Evolutionary conservation across 495 filamentous ascomycete genomes (phyloP).

Genomic region (Neurospora sp.): DNA sequence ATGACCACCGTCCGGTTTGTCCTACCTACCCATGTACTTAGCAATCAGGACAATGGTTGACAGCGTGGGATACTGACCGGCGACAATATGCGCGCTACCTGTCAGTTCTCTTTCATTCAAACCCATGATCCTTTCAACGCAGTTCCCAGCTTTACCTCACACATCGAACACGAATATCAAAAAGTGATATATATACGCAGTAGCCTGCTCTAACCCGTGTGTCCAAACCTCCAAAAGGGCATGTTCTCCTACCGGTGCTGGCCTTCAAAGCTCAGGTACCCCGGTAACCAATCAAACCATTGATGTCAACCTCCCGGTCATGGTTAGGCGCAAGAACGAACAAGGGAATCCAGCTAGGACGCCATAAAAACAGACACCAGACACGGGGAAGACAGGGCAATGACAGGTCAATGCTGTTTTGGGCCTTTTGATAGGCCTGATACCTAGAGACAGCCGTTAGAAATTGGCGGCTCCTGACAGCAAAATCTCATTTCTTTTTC

Average conservation of each 20-base stretch:
- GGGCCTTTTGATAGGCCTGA: not conserved
- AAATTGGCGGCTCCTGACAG: not conserved
- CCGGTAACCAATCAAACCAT: not conserved
- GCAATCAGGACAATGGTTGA: not conserved
- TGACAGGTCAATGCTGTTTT: not conserved
- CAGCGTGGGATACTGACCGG: not conserved
- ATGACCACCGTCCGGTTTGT: not conserved
- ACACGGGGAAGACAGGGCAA: not conserved
- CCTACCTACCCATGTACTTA: not conserved
- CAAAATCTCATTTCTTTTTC: not conserved
- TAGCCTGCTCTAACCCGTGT: not conserved
- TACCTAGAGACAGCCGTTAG: not conserved
- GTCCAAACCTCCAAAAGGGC: not conserved
- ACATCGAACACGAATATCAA: not conserved
- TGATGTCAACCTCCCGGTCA: not conserved
- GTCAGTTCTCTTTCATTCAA: not conserved
- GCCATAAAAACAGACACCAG: not conserved
- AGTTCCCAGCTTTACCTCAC: not conserved
- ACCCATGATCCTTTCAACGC: not conserved
- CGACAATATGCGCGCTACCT: not conserved
- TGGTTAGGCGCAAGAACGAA: not conserved
- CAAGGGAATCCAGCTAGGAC: not conserved
- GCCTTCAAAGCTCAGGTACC: not conserved
- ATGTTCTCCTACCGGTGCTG: not conserved
- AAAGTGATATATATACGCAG: not conserved